Base-by-base conservation (phyloP, 192 early-diverging fungal genomes). In the Podila minutissima region DNA sequence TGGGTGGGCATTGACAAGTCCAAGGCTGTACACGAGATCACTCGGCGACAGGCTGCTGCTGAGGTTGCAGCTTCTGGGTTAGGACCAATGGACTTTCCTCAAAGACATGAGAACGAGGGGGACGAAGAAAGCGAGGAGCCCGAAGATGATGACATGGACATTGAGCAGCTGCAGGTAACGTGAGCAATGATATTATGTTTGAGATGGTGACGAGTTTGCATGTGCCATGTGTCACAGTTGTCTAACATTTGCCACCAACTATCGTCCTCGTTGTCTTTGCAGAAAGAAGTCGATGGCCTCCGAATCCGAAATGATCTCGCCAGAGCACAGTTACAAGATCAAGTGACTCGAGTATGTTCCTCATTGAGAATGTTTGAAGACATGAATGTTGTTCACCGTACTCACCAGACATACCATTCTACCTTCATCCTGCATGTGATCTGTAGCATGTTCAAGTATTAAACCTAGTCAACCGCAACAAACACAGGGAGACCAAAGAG, bases 1-100 rank as follows among this genome's bases (percentile, higher is more conserved):
- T 92, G 92, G 90, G 78, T 88, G 11, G 89, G 92, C 2, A 82
- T 91, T 33, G 86, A 89, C 13, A 78, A 83, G 20, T 71, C 85
- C 46, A 67, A 41, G 20, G 69, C 71, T 33, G 46, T 75, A n/a
- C 46, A 59, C 20, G 76, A 72, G 0, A 65, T 72, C 22, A 41
- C 77, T 1, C 50, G 41, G 26, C n/a, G 63, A 7, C 59, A 33
- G 38, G 33, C 41, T 26, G 28, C 41, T 2, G 69, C 64, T 15
- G 58, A 20, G 24, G 28, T 31, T 31, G 59, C 59, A 32, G 53
- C 22, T 26, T 55, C 53, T 3, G 22, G 53, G 11, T 26, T 17
- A 1, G 53, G 20, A 26, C 53, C 53, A 55, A 9, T 55, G 20
- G n/a, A 5, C 53, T 11, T 55, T 10, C 53, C 53, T 24, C 53